Conservation (phyloP, 2,329 filamentous ascomycete species). For the Beauveria varroae region DNA sequence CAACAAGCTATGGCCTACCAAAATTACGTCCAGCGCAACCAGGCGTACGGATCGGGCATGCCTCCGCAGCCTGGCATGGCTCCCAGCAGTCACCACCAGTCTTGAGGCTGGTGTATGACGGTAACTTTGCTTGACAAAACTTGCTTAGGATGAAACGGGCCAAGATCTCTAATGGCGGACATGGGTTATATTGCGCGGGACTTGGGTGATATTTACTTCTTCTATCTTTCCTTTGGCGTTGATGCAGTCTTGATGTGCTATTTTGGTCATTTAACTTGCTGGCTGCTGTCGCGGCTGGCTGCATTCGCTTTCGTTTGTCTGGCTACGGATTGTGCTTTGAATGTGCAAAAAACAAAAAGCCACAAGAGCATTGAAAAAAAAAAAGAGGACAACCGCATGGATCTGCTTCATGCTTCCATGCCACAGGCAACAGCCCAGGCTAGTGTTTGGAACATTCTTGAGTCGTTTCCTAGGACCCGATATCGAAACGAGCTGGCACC, state of each 20-base stretch:
- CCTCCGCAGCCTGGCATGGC: constrained; percentile 71
- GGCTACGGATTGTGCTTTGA: constrained; percentile 2
- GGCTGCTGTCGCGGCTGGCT: neutral
- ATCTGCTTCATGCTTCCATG: neutral
- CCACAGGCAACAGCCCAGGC: neutral
- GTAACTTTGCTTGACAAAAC: neutral
- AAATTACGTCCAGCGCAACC: constrained; percentile 67
- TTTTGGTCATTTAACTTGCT: constrained; percentile 13
- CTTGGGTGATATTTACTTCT: constrained; percentile 25
- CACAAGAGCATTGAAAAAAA: neutral
- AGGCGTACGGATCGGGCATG: constrained; percentile 69
- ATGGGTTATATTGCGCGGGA: constrained; percentile 30
- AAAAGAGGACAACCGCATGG: neutral
- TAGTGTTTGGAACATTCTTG: neutral
- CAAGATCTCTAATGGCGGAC: constrained; percentile 16
- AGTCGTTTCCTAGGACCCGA: neutral
- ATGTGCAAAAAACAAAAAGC: neutral
- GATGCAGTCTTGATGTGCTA: constrained; percentile 28
- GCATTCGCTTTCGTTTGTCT: constrained; percentile 4
- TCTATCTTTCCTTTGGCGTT: constrained; percentile 29
- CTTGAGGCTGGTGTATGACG: constrained; percentile 36
- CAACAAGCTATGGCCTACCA: constrained; percentile 78
- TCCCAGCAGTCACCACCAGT: constrained; percentile 74
- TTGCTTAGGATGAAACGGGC: neutral
- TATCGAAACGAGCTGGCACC: neutral